Percentiles rank a stretch among this genome's conserved stretches.
phyloP scores from a whole-genome alignment of 345 rosid genomes.

The Salix exigua region DNA sequence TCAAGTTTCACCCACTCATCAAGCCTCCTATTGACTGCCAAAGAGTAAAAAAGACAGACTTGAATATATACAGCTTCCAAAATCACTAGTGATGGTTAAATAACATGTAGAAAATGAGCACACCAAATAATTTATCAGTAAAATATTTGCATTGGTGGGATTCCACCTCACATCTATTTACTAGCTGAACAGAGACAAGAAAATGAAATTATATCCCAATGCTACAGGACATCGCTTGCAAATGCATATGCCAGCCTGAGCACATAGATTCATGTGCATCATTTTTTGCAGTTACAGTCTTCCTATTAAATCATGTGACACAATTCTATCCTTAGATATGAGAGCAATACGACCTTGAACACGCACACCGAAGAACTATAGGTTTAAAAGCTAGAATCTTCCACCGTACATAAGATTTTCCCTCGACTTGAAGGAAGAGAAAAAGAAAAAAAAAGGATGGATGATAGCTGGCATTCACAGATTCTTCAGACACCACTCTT shows the following conservation, averaged over 20 bases:
- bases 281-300: neutral
- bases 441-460: neutral
- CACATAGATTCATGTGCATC: neutral
- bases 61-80: neutral
- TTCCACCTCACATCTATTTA: neutral
- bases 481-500: neutral
- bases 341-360: neutral
- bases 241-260: neutral
- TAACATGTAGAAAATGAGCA: neutral
- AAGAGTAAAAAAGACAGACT: neutral
- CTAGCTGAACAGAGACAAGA: neutral
- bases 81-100: neutral
- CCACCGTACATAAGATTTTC: neutral
- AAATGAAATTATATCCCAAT: neutral
- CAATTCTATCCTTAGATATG: neutral
- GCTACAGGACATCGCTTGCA: neutral
- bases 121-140: neutral
- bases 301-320: neutral
- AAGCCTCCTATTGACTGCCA: conserved; percentile 87
- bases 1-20: conserved; percentile 98
- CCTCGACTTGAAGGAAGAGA: neutral
- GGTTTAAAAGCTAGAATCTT: neutral
- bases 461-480: neutral
- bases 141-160: neutral
- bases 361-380: neutral